Conservation (phyloP, 768 basidiomycete species). For the Amanita fuliginea region DNA sequence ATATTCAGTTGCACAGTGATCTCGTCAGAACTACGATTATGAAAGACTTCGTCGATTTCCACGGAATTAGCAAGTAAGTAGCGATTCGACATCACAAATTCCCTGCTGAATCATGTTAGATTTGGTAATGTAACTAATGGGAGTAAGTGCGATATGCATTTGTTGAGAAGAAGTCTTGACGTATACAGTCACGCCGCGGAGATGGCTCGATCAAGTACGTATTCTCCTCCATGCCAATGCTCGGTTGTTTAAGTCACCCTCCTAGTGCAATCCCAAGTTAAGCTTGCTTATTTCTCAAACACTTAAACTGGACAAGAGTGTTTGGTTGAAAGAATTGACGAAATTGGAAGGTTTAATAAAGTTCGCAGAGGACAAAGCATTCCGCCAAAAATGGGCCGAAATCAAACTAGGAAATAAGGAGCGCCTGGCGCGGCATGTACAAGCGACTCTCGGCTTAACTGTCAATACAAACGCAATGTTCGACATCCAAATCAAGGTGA, state of each 20-base stretch:
- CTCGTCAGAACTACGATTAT: conserved; percentile 76
- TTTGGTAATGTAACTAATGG: conserved; percentile 93
- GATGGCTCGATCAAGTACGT: conserved; percentile 75
- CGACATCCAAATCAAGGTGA: conserved; percentile 82
- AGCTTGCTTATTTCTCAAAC: conserved; percentile 78
- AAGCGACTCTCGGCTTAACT: conserved; percentile 55
- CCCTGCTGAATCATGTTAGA: conserved; percentile 20
- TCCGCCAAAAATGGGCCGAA: conserved; percentile 72
- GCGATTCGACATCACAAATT: neutral
- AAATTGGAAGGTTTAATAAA: conserved; percentile 72
- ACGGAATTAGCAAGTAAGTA: conserved; percentile 70
- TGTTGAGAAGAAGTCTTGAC: neutral
- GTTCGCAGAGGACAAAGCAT: conserved; percentile 57
- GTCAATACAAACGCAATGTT: conserved; percentile 75
- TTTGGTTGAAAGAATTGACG: conserved; percentile 79
- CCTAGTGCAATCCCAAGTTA: conserved; percentile 80
- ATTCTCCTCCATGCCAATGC: neutral
- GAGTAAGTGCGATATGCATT: conserved; percentile 32
- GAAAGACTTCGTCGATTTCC: conserved; percentile 91
- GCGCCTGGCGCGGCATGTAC: conserved; percentile 67
- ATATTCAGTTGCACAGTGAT: conserved; percentile 66
- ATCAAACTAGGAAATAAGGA: conserved; percentile 91
- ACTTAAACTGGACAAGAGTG: conserved; percentile 59
- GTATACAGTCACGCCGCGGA: conserved; percentile 69
- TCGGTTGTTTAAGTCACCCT: neutral